phyloP scores from a whole-genome alignment of 2,329 filamentous ascomycete species.

The Fusarium coffeatum region DNA sequence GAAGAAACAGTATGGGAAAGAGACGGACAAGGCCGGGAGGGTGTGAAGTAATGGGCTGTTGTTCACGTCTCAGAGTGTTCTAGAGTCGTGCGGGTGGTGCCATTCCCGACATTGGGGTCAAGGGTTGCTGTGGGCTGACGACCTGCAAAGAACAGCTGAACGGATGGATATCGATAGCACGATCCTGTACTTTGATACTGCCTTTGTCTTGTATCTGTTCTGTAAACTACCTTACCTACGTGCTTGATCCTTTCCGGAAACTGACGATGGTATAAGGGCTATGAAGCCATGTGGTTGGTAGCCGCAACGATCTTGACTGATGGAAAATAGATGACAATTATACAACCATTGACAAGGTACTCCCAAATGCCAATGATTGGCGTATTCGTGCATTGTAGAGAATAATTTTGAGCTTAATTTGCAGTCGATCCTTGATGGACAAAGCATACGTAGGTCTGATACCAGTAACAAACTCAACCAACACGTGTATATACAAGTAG shows the following conservation, averaged over 20 bases:
- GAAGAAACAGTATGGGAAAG: neutral
- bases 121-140: neutral
- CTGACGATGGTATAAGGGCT: neutral
- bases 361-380: neutral
- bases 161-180: neutral
- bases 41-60: constrained; percentile 41
- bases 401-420: neutral
- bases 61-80: constrained; percentile 28
- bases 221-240: neutral
- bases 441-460: neutral
- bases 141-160: constrained; percentile 8
- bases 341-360: neutral
- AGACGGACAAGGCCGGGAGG: constrained; percentile 24
- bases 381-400: neutral
- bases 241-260: neutral
- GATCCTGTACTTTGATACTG: neutral
- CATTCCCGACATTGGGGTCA: constrained; percentile 17
- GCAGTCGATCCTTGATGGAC: neutral
- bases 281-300: neutral
- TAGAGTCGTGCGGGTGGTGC: constrained; percentile 43
- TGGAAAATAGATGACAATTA: neutral
- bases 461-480: neutral
- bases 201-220: neutral
- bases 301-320: neutral
- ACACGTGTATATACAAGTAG: neutral